Evolutionary conservation across 345 rosid genomes (phyloP).

Genomic region (Combretum micranthum): DNA sequence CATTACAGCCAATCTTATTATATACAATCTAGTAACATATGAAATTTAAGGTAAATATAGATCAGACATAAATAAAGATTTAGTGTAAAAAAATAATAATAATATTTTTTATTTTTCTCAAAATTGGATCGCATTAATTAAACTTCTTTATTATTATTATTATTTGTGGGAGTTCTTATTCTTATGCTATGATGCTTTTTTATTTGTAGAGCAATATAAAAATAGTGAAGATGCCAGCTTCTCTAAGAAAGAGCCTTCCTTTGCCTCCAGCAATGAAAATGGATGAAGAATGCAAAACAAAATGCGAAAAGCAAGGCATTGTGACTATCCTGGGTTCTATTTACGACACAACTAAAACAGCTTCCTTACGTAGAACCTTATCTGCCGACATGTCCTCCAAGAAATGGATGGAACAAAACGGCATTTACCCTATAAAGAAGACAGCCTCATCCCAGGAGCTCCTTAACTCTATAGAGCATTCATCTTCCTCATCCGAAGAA

Average conservation of each 20-base stretch:
- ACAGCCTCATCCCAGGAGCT: conserved; percentile 53
- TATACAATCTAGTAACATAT: not conserved
- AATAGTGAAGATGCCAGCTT: conserved; percentile 32
- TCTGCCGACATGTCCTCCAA: conserved; percentile 86
- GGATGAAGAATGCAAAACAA: conserved; percentile 25
- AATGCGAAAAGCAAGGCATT: conserved; percentile 56
- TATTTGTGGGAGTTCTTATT: too few species aligned
- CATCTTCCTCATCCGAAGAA: conserved; percentile 24
- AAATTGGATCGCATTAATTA: too few species aligned
- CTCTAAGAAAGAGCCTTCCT: conserved; percentile 34
- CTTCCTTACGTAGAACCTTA: conserved; percentile 68
- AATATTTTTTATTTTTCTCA: too few species aligned
- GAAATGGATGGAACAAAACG: conserved; percentile 54
- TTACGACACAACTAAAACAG: conserved; percentile 15
- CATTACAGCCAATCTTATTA: not conserved
- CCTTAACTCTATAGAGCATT: conserved; percentile 13
- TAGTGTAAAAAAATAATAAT: too few species aligned
- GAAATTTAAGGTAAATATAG: not conserved
- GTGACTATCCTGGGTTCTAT: conserved; percentile 62
- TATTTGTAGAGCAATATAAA: too few species aligned
- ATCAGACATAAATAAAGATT: too few species aligned
- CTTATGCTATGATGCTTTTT: too few species aligned
- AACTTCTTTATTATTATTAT: too few species aligned
- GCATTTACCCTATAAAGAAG: conserved; percentile 48
- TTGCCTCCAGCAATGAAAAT: conserved; percentile 40